phyloP scores from a whole-genome alignment of 164 flowering plant species.

The Liriodendron chinense region DNA sequence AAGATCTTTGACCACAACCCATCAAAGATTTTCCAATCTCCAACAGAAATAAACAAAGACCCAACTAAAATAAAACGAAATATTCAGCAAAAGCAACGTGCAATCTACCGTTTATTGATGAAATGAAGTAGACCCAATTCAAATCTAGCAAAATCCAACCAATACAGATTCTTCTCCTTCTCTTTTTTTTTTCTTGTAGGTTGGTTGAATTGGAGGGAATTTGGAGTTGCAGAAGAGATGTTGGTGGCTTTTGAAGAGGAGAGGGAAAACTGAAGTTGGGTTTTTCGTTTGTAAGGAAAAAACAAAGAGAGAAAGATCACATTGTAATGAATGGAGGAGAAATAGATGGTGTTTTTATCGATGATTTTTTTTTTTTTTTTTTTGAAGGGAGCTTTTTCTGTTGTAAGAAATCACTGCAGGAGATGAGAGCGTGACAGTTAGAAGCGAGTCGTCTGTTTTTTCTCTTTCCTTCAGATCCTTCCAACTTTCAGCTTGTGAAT shows the following conservation, averaged over 20 bases:
- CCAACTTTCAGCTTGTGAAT: too few relatives aligned
- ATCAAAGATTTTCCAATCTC: background rate
- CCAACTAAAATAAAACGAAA: background rate
- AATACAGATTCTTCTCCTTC: too few relatives aligned
- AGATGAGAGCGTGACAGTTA: background rate
- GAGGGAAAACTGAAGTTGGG: slow-evolving; percentile 2
- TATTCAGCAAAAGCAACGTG: background rate
- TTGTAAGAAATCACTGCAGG: background rate
- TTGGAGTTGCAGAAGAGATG: background rate
- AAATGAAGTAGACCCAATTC: slow-evolving; percentile 4
- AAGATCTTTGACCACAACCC: background rate
- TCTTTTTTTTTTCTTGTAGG: too few relatives aligned
- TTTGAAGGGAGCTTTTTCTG: background rate
- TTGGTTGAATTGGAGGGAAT: background rate
- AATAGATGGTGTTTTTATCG: background rate
- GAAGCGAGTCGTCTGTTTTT: background rate
- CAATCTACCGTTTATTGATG: background rate
- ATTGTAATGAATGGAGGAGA: slow-evolving; percentile 6
- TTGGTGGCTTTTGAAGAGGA: background rate
- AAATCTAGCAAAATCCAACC: background rate
- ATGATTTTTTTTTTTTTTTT: background rate
- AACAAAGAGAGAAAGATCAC: background rate
- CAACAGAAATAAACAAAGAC: background rate
- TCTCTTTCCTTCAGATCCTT: too few relatives aligned
- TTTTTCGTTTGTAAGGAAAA: slow-evolving; percentile 2